Conservation (phyloP, 371 early-diverging fungal genomes). For the Circinella minor region DNA sequence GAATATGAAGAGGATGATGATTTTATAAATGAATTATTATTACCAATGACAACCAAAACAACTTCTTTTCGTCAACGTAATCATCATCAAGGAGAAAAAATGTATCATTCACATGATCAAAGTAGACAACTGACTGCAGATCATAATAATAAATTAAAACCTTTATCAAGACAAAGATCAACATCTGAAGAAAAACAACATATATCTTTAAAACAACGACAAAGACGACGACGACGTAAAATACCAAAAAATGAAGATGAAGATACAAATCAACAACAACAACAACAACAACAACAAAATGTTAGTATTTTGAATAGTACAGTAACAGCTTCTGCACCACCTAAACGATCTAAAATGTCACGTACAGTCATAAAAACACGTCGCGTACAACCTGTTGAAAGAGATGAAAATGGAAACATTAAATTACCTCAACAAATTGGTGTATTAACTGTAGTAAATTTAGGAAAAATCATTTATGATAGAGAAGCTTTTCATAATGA, state of each 20-base stretch:
- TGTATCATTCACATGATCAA: constrained; percentile 20
- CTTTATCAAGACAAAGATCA: background rate
- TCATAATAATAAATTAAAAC: background rate
- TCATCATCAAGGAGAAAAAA: constrained; percentile 11
- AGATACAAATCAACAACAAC: background rate
- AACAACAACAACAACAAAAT: background rate
- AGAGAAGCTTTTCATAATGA: constrained; percentile 86
- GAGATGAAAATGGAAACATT: constrained; percentile 70
- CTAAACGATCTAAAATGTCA: constrained; percentile 45
- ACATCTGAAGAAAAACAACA: constrained; percentile 10
- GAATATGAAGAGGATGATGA: constrained; percentile 33
- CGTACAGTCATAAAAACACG: constrained; percentile 33
- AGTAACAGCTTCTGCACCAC: constrained; percentile 39
- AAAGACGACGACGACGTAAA: background rate
- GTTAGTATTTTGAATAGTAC: background rate
- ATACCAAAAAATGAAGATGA: background rate
- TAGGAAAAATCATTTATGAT: constrained; percentile 78
- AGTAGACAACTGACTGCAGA: constrained; percentile 18
- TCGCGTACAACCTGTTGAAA: constrained; percentile 65
- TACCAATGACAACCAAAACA: background rate
- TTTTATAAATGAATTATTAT: background rate
- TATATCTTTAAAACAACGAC: background rate
- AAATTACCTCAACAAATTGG: constrained; percentile 83
- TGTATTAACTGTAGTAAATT: constrained; percentile 70
- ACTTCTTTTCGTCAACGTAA: background rate